Percentiles rank a stretch among this genome's conserved stretches.
These are phyloP conservation scores for Hypocreales sp. DNA, from an alignment of 2,329 filamentous ascomycete genomes.

Conservation along the genomic window DNA sequence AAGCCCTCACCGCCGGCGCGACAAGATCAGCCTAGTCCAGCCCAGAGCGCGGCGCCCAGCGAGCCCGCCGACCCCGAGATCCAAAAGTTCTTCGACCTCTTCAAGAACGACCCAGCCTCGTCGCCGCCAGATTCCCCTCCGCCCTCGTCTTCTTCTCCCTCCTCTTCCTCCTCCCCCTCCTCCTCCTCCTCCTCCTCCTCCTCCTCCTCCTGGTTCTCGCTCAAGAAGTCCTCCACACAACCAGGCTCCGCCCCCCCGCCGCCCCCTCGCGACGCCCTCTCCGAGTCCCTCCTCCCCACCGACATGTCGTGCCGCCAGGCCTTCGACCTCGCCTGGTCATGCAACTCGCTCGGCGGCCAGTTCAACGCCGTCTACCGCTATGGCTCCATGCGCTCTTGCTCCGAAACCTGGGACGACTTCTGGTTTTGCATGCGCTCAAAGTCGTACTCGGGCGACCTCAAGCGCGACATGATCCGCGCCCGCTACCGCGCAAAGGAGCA, in stretches of 20 bases:
- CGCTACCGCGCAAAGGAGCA: conserved; percentile 52
- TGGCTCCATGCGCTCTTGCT: conserved; percentile 61
- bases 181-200: conserved; percentile 14
- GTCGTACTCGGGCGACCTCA: conserved; percentile 40
- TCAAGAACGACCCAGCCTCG: conserved; percentile 17
- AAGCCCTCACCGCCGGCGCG: conserved; percentile 10
- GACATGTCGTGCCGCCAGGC: conserved; percentile 79
- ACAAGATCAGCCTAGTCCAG: conserved; percentile 9
- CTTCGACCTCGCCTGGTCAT: conserved; percentile 91
- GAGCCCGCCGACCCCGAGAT: conserved; percentile 31
- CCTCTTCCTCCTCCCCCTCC: conserved; percentile 7
- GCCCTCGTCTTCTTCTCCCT: conserved; percentile 12
- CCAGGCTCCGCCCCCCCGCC: conserved; percentile 6
- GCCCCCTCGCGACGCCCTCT: conserved; percentile 27
- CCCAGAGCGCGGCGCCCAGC: conserved; percentile 9
- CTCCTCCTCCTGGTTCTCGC: conserved; percentile 18
- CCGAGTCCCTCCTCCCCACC: conserved; percentile 59
- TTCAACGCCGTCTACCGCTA: conserved; percentile 86
- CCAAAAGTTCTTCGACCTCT: conserved; percentile 35
- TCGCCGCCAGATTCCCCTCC: conserved; percentile 7
- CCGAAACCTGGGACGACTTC: conserved; percentile 81
- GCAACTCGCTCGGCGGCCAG: conserved; percentile 79
- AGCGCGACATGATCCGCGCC: conserved; percentile 45
- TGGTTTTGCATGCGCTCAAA: conserved; percentile 94
- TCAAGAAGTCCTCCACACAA: conserved; percentile 14